Evolutionary conservation across 164 flowering plant species (phyloP), one percentile per base, ranked within the genome.

Genomic region (Sextonia rubra): DNA sequence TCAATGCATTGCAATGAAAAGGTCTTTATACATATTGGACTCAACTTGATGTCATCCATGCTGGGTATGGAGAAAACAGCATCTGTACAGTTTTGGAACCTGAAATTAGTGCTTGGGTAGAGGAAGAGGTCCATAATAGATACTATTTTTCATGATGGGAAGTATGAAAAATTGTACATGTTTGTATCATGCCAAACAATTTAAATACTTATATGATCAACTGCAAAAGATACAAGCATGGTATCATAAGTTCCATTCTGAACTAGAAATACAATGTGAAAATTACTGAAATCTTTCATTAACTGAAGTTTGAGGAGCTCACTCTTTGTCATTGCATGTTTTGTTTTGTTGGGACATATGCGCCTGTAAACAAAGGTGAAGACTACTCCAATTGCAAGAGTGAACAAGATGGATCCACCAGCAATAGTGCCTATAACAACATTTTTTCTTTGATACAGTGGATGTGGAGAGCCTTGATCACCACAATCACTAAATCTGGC

Each of bases 401-500:
- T 74, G 47, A 88, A 75, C 25, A 88, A 58, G 44, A 87, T 18
- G 24, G 88, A 79, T 73, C 87, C 91, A 60, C 85, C 77, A 55
- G 82, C 79, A 58, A 76, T 80, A 69, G 76, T 55, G 67, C 86
- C 88, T 75, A 86, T 86, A 27, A 85, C 17, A 22, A 82, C 62
- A 68, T 14, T 58, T 8, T 60, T 70, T 37, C 70, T 49, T 15
- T 48, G 60, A 14, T 20, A 26, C 9, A 30, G 66, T 60, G 72
- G 63, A 62, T 25, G 47, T n/a, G 71, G 63, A 69, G 86, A 69
- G 71, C 23, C 72, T 75, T 55, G 60, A 63, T 12, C 27, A 12
- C 1, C 74, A 79, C 93, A 87, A 14, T 14, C 68, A 72, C 91
- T 90, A 71, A 37, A 49, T 81, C 97, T 91, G 84, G 75, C 79